Conservation (phyloP, 2,329 filamentous ascomycete genomes). For the Chaetomiaceae sp. region DNA sequence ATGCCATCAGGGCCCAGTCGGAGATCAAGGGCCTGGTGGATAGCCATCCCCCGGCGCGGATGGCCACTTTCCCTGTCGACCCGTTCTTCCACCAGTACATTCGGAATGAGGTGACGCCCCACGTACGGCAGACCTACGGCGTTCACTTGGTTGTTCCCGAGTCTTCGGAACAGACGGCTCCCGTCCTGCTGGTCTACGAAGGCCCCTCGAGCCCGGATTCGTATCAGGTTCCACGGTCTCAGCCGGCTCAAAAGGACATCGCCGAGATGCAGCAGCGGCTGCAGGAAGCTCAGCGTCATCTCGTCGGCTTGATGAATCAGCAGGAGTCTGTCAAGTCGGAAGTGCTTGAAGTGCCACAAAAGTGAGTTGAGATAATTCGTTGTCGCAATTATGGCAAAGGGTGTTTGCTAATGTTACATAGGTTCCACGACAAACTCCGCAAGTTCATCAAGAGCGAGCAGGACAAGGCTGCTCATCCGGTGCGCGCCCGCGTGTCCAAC, state of each 20-base stretch:
- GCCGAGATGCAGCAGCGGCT: slow-evolving; percentile 50
- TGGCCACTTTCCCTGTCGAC: slow-evolving; percentile 62
- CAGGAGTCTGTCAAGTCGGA: slow-evolving; percentile 49
- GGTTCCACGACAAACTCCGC: slow-evolving; percentile 56
- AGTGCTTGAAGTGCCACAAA: slow-evolving; percentile 52
- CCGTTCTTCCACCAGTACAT: slow-evolving; percentile 74
- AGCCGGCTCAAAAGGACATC: slow-evolving; percentile 46
- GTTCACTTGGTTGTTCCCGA: slow-evolving; percentile 70
- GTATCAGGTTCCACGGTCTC: slow-evolving; percentile 50
- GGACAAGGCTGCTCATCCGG: slow-evolving; percentile 49
- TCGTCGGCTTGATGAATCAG: slow-evolving; percentile 51
- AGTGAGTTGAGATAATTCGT: slow-evolving; percentile 34
- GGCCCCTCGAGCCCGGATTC: slow-evolving; percentile 44
- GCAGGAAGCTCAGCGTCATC: slow-evolving; percentile 50
- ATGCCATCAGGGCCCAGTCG: slow-evolving; percentile 65
- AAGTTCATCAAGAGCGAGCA: slow-evolving; percentile 62
- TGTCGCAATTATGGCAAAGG: not conserved
- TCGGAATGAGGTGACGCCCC: slow-evolving; percentile 55
- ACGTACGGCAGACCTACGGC: slow-evolving; percentile 61
- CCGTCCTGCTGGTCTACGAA: slow-evolving; percentile 70
- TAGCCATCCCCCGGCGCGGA: slow-evolving; percentile 65
- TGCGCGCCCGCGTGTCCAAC: slow-evolving; percentile 54
- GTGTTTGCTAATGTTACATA: slow-evolving; percentile 28
- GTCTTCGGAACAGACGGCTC: slow-evolving; percentile 49
- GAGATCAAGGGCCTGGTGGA: slow-evolving; percentile 70